These are phyloP conservation scores for Flaveria brownii DNA, from an alignment of 129 eudicot genomes.

Conservation along the genomic window DNA sequence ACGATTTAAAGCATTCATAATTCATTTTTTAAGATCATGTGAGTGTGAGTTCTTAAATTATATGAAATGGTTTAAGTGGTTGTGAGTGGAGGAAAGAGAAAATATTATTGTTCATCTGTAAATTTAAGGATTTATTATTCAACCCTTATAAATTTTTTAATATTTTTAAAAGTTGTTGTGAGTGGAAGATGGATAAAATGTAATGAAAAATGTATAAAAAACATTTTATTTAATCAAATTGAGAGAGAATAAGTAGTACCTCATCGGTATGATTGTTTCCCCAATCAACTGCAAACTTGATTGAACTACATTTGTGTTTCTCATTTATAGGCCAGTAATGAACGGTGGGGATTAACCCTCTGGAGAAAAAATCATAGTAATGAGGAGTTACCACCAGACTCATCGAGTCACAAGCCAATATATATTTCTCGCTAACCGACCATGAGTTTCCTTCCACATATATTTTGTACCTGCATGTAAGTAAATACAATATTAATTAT, in stretches of 20 bases:
- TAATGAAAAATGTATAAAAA: no score
- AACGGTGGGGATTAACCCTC: conserved; percentile 54
- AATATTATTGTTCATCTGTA: no score
- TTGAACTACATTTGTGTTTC: conserved; percentile 39
- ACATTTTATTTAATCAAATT: no score
- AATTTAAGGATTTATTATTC: no score
- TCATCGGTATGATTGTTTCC: conserved; percentile 45
- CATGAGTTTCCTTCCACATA: conserved; percentile 59
- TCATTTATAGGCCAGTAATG: conserved; percentile 62
- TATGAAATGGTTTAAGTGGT: no score
- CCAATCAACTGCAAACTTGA: conserved; percentile 68
- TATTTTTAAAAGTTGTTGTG: no score
- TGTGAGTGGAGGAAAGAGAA: no score
- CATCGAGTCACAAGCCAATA: conserved; percentile 58
- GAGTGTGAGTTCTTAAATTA: no score
- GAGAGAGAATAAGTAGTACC: conserved; percentile 21
- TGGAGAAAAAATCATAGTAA: conserved; percentile 56
- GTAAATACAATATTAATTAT: not conserved
- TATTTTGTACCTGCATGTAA: conserved; percentile 49
- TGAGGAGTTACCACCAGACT: conserved; percentile 44
- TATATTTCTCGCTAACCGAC: conserved; percentile 68
- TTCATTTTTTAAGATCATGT: no score
- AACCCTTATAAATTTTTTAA: no score
- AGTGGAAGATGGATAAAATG: no score
- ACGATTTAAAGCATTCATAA: no score